Base-by-base conservation (phyloP, 768 basidiomycete species). In the Collybia sp. region DNA sequence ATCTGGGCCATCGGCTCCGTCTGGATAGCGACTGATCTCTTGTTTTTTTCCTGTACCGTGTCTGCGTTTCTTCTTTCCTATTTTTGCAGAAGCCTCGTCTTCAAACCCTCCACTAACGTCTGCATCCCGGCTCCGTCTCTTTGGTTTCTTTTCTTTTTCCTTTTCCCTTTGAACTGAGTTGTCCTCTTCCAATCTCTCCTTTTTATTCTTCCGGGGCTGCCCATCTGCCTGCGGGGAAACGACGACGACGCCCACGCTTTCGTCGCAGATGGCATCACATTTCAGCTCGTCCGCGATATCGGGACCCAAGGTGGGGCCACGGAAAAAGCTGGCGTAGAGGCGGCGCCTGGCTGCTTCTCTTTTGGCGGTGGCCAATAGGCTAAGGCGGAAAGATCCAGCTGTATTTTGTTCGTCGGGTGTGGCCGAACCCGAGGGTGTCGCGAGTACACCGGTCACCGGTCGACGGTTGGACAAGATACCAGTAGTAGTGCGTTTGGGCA, bases 321-420 rank as follows among this genome's bases (percentile, higher is more conserved):
- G 79, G 57, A 85, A 88, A 62, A 96, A 95, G 47, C 73, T 73
- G 3, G 89, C 72, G 60, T 96, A 97, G 2, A 97, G 72, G 15
- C 71, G 73, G 10, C 78, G 72, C 49, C 76, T 80, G 0, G 92
- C 93, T 9, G 88, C 82, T 53, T 91, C 86, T 38, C 85, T 74
- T 62, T 90, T 91, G 5, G 90, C 88, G 3, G 67, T 61, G 0
- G 79, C 69, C 44, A 92, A 58, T 11, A 91, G 62, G 46, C 70
- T 80, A 15, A 73, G 64, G 38, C 69, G 71, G 5, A 71, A 66
- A 6, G 48, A 51, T 16, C 53, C 47, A 31, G 60, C 57, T 12
- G 50, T 52, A 32, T 37, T 37, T 25, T 25, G 25, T 18, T 45
- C 37, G 15, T 68, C 57, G 5, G 73, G 74, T 12, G 73, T 79